Conservation (phyloP, 2,329 filamentous ascomycete species). For the Xylaria sp. region DNA sequence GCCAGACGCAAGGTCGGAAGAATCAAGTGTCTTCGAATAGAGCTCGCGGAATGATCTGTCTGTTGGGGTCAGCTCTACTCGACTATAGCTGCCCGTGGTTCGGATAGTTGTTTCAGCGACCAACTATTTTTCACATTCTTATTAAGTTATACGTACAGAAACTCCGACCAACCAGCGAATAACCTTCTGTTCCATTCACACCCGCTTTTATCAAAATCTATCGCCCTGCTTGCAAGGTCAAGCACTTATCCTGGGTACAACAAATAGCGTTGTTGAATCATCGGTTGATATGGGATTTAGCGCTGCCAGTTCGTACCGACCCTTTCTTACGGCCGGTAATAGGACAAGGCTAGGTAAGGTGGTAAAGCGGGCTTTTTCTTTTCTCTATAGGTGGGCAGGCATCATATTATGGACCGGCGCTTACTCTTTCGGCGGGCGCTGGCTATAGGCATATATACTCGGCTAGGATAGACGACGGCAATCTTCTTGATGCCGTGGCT, state of each 20-base stretch:
- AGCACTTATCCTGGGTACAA: slow-evolving; percentile 15
- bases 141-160: background rate
- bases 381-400: background rate
- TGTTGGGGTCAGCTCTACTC: background rate
- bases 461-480: background rate
- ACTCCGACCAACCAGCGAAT: background rate
- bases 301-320: background rate
- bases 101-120: background rate
- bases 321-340: background rate
- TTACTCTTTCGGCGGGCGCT: background rate
- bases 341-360: slow-evolving; percentile 6
- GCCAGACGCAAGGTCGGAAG: background rate
- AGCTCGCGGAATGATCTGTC: background rate
- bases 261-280: background rate
- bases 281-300: background rate
- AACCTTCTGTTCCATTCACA: background rate
- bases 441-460: background rate
- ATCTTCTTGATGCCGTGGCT: background rate
- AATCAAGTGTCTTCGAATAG: slow-evolving; percentile 2
- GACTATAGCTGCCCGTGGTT: background rate
- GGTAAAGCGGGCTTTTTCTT: background rate
- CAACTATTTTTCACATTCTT: background rate
- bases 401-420: background rate
- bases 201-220: background rate
- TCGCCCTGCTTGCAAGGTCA: slow-evolving; percentile 32